Evolutionary conservation across 2,329 filamentous ascomycete genomes (phyloP), one percentile per base, ranked within the genome.

Genomic region (Xylaria sp.): DNA sequence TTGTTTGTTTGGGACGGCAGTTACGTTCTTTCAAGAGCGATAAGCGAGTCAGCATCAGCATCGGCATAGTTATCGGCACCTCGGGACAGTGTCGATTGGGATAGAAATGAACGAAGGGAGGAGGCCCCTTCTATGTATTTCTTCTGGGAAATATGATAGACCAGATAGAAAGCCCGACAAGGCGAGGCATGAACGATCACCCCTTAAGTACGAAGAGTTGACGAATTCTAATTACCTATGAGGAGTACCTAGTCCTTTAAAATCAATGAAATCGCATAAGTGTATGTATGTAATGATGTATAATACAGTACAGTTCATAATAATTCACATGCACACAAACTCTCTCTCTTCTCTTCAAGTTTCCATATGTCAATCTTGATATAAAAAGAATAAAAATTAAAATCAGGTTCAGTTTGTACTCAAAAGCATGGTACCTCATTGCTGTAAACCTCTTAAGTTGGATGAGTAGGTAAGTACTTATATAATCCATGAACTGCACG

Each of bases 71-170:
- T 28, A 28, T 59, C 9, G 25, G 43, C 37, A 42, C 21, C 23
- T 21, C 6, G 40, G 28, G 37, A 52, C 33, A 28, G 38, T 56
- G 25, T 25, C 55, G 42, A 49, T 47, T 49, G 43, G 52, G 57
- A 60, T 63, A 56, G 33, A 47, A 28, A 40, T 52, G 40, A 42
- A 17, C 49, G 25, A 58, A 46, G 54, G 60, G 45, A 47, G 35
- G 28, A 45, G 45, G 12, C 33, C 25, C 25, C 57, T 65, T 38
- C 35, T 35, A 33, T 25, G n/a, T 40, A 33, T 38, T 31, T 50
- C 57, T 54, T 49, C 60, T 57, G 57, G 54, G 45, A 57, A n/a
- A 51, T 57, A 55, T 45, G 55, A 35, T 67, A 67, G 65, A 67
- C 55, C 60, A 60, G 60, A 63, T 66, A 67, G 60, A 67, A 15